phyloP scores from a whole-genome alignment of 2,329 filamentous ascomycete species.

The Trichoderma simmonsii region DNA sequence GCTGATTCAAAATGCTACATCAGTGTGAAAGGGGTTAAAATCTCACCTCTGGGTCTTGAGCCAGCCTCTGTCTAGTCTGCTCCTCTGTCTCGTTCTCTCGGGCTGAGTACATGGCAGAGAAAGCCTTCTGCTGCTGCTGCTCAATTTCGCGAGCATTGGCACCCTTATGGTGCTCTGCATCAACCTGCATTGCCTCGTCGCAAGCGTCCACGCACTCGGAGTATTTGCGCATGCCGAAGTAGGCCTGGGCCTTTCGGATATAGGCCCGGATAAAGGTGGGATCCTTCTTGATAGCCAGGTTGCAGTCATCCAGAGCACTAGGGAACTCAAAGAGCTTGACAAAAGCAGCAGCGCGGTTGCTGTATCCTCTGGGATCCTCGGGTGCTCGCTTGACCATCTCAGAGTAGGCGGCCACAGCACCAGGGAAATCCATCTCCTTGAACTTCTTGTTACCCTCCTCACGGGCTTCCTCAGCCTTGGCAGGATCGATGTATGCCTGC shows the following conservation, averaged over 20 bases:
- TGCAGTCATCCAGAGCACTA: slow-evolving; percentile 87
- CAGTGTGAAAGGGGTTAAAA: neutral
- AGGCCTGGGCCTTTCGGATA: slow-evolving; percentile 91
- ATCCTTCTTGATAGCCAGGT: slow-evolving; percentile 86
- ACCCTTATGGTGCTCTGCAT: slow-evolving; percentile 63
- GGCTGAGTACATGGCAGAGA: slow-evolving; percentile 83
- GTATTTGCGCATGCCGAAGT: slow-evolving; percentile 97
- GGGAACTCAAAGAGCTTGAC: slow-evolving; percentile 97
- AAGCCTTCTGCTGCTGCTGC: slow-evolving; percentile 87
- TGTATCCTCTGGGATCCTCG: slow-evolving; percentile 89
- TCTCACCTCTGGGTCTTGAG: slow-evolving; percentile 83
- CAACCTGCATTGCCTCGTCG: slow-evolving; percentile 73
- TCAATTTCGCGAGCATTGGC: slow-evolving; percentile 91
- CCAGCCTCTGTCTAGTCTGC: slow-evolving; percentile 87
- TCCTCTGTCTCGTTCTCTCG: slow-evolving; percentile 95
- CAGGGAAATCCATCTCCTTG: slow-evolving; percentile 95
- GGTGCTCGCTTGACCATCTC: slow-evolving; percentile 98
- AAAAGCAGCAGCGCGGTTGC: slow-evolving; percentile 93
- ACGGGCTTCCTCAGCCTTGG: slow-evolving; percentile 90
- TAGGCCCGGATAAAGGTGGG: slow-evolving; percentile 92
- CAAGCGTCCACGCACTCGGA: slow-evolving; percentile 90
- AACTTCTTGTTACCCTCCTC: slow-evolving; percentile 95
- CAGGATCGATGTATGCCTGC: slow-evolving; percentile 81
- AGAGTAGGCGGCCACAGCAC: slow-evolving; percentile 85
- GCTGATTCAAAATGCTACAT: neutral